These are phyloP conservation scores for Stenogyne calaminthoides DNA, from an alignment of 305 asterid genomes.

Conservation along the genomic window DNA sequence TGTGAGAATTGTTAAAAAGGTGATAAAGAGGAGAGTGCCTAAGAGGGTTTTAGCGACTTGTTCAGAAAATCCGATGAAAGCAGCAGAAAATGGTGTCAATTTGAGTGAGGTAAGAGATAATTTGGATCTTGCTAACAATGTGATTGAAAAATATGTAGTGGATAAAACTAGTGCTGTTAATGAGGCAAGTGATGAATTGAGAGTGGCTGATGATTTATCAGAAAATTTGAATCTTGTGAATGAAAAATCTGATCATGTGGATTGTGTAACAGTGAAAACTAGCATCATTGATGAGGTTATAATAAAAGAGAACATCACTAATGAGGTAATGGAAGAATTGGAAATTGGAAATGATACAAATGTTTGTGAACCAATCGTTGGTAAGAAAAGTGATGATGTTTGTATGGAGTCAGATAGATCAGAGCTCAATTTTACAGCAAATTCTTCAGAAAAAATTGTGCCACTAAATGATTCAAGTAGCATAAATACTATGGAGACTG, in stretches of 20 bases:
- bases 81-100: conserved; percentile 9
- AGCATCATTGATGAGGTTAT: conserved; percentile 1
- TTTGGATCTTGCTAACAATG: not conserved
- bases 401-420: conserved; percentile 21
- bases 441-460: conserved; percentile 24
- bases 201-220: not conserved
- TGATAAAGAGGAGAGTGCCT: conserved; percentile 65
- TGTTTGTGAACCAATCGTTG: conserved; percentile 22
- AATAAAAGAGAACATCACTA: not conserved
- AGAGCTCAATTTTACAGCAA: conserved; percentile 1
- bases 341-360: conserved; percentile 13
- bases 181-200: conserved; percentile 20
- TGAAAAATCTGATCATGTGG: conserved; percentile 18
- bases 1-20: conserved; percentile 60
- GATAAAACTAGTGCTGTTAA: conserved; percentile 5
- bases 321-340: conserved; percentile 12
- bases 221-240: conserved; percentile 15
- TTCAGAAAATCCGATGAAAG: conserved; percentile 30
- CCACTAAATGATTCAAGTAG: conserved; percentile 25
- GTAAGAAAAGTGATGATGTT: conserved; percentile 29
- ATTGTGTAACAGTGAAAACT: conserved; percentile 16
- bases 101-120: conserved; percentile 26
- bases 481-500: not conserved
- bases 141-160: conserved; percentile 17
- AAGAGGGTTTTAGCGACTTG: conserved; percentile 39